Evolutionary conservation across 805 yeast genomes (phyloP), one percentile per base, ranked within the genome.

Genomic region (Suhomyces pyralidae): DNA sequence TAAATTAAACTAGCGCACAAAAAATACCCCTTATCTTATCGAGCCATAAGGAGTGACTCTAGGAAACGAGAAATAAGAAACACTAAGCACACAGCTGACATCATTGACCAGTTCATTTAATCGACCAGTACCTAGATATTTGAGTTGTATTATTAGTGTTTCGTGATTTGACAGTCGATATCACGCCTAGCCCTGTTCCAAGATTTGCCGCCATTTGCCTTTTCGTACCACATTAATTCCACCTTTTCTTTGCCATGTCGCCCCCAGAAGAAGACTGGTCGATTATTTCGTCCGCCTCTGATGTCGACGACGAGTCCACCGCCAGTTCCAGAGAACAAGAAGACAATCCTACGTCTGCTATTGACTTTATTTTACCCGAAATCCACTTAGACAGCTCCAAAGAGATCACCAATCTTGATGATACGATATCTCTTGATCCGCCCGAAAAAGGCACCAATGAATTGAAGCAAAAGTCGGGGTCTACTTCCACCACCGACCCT

Each of bases 241-340:
- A 19, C 14, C 24, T 19, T 5, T 38, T 38, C 15, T 14, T 38
- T 10, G 7, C 12, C 30, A 24, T 30, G 38, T 17, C 26, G 51
- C 55, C 52, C 43, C 53, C 61, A 28, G 78, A 74, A 46, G 79
- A 75, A 61, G 79, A 75, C 45, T 75, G 79, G 79, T 68, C 79
- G 6, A 70, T 75, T 40, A 75, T 75, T 19, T 71, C 77, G 7
- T 74, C 78, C 9, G 67, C 69, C 38, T 73, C 78, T 1, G 79
- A 75, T 43, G 51, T 68, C 25, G 74, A 71, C 42, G 73, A 70
- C 34, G 76, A 71, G 36, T 58, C 68, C 12, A 59, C 67, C 19
- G 56, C 53, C 36, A 44, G 51, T 25, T 54, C 61, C 22, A 14
- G 40, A 26, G 55, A 45, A 5, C 14, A 9, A 6, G 28, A 46